Percentiles rank a stretch among this genome's conserved stretches.
Conservation (phyloP, 805 yeast species). For the Candida patagonica region DNA sequence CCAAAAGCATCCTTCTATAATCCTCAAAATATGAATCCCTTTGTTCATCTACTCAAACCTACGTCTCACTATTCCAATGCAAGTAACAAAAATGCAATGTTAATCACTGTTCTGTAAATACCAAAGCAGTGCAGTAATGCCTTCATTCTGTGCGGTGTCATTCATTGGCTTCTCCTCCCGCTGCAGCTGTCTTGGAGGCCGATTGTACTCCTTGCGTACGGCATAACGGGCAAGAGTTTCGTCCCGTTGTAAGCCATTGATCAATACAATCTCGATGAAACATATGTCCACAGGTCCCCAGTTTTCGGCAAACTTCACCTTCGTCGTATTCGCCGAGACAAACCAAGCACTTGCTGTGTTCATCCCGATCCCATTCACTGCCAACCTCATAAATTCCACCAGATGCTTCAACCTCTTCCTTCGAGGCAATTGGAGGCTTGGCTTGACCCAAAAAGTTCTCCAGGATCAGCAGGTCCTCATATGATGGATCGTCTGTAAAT, state of each 20-base stretch:
- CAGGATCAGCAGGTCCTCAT: constrained; percentile 40
- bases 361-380: neutral
- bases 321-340: constrained; percentile 42
- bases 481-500: constrained; percentile 40
- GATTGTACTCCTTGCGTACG: constrained; percentile 35
- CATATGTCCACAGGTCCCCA: constrained; percentile 38
- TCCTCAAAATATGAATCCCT: no score
- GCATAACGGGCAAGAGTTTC: constrained; percentile 52
- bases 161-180: no score
- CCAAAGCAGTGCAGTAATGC: no score
- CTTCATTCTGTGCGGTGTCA: no score
- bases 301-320: constrained; percentile 39
- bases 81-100: no score
- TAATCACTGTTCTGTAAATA: no score
- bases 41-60: no score
- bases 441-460: constrained; percentile 41
- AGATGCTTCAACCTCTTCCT: constrained; percentile 32
- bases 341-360: constrained; percentile 38
- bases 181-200: neutral
- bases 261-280: constrained; percentile 53
- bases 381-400: constrained; percentile 30
- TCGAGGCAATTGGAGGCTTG: constrained; percentile 36
- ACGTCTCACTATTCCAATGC: no score
- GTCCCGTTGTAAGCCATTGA: constrained; percentile 44
- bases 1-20: no score